Conservation (phyloP, 1,284 basidiomycete genomes). For the Tilletia setariae region DNA sequence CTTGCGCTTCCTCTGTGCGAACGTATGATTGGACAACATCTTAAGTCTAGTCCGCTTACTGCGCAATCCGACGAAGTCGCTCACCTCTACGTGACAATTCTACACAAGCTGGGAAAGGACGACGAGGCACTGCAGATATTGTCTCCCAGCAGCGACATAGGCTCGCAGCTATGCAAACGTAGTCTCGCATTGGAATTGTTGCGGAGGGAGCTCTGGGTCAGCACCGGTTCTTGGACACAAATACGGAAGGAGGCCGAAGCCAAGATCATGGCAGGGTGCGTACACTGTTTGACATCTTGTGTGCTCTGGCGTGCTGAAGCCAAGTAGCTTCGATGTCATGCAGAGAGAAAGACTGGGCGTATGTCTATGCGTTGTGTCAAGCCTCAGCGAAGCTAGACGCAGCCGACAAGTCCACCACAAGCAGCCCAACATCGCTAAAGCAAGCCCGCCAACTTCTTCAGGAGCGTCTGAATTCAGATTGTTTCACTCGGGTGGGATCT, state of each 20-base stretch:
- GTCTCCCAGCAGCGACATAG: slow-evolving; percentile 62
- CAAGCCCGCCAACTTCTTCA: background rate
- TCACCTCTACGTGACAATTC: slow-evolving; percentile 68
- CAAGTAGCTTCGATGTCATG: background rate
- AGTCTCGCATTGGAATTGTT: slow-evolving; percentile 68
- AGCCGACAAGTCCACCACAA: slow-evolving; percentile 15
- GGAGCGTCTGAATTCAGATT: background rate
- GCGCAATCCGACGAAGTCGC: slow-evolving; percentile 70
- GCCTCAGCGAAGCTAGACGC: slow-evolving; percentile 62
- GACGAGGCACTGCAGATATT: slow-evolving; percentile 65
- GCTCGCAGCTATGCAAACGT: slow-evolving; percentile 65
- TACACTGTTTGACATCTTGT: slow-evolving; percentile 23
- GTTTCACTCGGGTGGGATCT: background rate
- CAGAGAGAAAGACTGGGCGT: slow-evolving; percentile 15
- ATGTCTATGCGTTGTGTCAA: slow-evolving; percentile 26
- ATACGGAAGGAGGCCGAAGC: slow-evolving; percentile 67
- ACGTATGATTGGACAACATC: slow-evolving; percentile 65
- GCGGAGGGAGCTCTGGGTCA: slow-evolving; percentile 37
- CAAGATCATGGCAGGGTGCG: slow-evolving; percentile 45
- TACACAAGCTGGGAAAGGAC: slow-evolving; percentile 63
- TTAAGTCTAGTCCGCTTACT: slow-evolving; percentile 69
- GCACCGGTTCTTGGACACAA: slow-evolving; percentile 55
- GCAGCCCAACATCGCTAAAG: background rate
- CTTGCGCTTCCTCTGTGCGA: slow-evolving; percentile 65
- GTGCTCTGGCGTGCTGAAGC: background rate